Conservation (phyloP, 768 basidiomycete genomes). For the Pisolithus orientalis region DNA sequence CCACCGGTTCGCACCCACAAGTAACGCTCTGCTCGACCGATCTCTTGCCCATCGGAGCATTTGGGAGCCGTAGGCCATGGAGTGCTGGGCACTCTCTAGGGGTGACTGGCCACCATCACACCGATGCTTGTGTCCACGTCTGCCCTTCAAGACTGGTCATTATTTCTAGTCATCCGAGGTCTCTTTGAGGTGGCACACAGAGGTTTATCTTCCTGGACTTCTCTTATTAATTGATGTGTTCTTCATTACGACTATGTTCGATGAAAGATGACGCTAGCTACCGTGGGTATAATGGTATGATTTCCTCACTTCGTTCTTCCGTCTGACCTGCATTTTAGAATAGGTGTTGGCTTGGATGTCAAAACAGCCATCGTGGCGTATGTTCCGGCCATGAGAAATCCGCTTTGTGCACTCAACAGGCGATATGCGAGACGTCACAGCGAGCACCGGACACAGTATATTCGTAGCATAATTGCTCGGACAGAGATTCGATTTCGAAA, state of each 20-base stretch:
- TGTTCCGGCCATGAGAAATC: constrained; percentile 12
- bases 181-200: constrained; percentile 55
- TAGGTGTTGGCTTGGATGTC: constrained; percentile 73
- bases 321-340: constrained; percentile 28
- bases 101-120: constrained; percentile 31
- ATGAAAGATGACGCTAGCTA: constrained; percentile 54
- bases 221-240: constrained; percentile 42
- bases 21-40: constrained; percentile 45
- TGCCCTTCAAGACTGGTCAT: constrained; percentile 56
- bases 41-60: constrained; percentile 24
- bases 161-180: constrained; percentile 58
- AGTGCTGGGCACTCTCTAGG: too few relatives aligned
- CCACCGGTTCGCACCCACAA: constrained; percentile 56
- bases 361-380: constrained; percentile 51
- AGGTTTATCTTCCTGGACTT: constrained; percentile 36
- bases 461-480: constrained; percentile 8
- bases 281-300: constrained; percentile 32
- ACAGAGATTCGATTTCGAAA: constrained; percentile 17
- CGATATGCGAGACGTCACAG: constrained; percentile 43
- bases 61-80: too few relatives aligned
- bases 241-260: constrained; percentile 57
- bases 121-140: constrained; percentile 46
- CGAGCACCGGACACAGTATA: constrained; percentile 35
- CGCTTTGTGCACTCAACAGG: constrained; percentile 9
- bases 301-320: not conserved